A percentile compares a stretch with the other conserved stretches of the same genome.
These are phyloP conservation scores for Oropetium thomaeum DNA, from an alignment of 176 grass and related monocot genomes.

Conservation along the genomic window DNA sequence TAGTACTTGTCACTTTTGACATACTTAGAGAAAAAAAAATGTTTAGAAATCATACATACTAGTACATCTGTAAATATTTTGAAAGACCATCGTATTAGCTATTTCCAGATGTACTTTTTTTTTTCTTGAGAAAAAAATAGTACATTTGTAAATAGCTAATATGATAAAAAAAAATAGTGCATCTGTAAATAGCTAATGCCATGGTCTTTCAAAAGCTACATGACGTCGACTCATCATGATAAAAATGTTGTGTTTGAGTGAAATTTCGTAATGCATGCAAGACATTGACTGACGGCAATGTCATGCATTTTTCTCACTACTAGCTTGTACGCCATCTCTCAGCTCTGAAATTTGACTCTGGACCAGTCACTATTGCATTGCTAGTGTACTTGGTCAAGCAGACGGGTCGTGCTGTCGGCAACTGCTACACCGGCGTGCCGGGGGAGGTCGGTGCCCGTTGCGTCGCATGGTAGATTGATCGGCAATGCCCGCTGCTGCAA, in stretches of 20 bases:
- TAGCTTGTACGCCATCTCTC: not conserved
- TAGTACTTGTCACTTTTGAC: no score
- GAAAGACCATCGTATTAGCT: no score
- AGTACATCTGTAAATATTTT: no score
- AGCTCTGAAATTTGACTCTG: not conserved
- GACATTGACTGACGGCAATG: not conserved
- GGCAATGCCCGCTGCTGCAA: no score
- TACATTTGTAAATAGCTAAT: no score
- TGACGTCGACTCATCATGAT: not conserved
- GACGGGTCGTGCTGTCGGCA: constrained; percentile 2
- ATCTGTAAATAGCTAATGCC: no score
- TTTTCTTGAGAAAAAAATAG: no score
- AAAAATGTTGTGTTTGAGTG: not conserved
- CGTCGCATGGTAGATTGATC: no score
- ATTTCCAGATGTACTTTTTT: no score
- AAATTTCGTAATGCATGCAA: not conserved
- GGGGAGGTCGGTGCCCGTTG: not conserved
- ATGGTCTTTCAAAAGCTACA: not conserved
- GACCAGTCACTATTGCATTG: not conserved
- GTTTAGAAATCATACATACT: no score
- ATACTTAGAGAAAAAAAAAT: no score
- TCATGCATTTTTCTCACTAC: no score
- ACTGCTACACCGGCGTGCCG: not conserved
- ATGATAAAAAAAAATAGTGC: not conserved
- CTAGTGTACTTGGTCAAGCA: not conserved